Percentiles rank a stretch among this genome's conserved stretches.
These are phyloP conservation scores for Rhodotorula mucilaginosa DNA, from an alignment of 1,284 basidiomycete species.

Conservation along the genomic window DNA sequence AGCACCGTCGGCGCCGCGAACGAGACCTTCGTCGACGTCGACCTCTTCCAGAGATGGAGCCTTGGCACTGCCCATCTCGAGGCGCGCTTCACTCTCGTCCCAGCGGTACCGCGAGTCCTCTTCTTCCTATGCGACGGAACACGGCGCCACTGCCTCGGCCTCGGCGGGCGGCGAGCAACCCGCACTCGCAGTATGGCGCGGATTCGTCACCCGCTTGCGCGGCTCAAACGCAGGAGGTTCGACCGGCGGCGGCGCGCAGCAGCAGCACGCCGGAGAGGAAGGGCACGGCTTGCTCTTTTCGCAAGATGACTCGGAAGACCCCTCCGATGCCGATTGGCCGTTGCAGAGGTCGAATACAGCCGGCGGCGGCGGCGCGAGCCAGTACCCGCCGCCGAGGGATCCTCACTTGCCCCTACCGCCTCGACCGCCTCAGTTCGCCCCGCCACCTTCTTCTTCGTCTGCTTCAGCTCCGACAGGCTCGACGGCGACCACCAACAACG, in stretches of 20 bases:
- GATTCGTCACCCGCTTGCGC: constrained; percentile 16
- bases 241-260: too few species aligned
- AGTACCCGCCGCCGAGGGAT: constrained; percentile 28
- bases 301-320: constrained; percentile 33
- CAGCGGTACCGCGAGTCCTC: background rate
- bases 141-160: background rate
- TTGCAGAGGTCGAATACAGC: background rate
- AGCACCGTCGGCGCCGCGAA: background rate
- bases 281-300: constrained; percentile 31
- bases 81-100: background rate
- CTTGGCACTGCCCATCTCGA: background rate
- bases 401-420: constrained; percentile 35
- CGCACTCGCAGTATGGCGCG: background rate
- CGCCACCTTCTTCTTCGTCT: constrained; percentile 1
- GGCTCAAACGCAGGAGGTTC: background rate
- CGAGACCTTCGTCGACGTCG: background rate
- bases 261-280: background rate
- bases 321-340: constrained; percentile 9
- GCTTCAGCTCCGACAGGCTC: background rate
- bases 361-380: background rate
- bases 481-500: background rate
- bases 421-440: constrained; percentile 28
- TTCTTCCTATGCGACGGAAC: background rate
- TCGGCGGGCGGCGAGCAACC: background rate
- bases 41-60: too few species aligned